Evolutionary conservation across 306 rosid species (phyloP).

Genomic region (Castanea mollissima): DNA sequence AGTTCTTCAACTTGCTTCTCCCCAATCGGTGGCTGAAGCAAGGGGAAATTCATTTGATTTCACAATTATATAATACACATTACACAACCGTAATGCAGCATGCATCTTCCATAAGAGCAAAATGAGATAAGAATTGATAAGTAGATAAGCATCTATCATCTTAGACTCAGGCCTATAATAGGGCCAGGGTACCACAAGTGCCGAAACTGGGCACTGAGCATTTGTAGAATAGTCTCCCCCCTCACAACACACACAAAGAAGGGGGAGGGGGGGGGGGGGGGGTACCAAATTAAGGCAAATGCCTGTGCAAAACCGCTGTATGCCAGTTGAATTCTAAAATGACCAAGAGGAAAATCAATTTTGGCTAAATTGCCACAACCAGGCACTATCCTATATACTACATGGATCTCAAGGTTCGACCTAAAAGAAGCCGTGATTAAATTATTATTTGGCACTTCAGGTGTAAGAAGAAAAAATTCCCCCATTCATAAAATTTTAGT

Average conservation of each 20-base stretch:
- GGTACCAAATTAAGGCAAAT: not conserved
- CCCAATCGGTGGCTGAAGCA: conserved; percentile 84
- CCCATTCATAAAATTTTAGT: not conserved
- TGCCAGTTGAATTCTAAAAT: not conserved
- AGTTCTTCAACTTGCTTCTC: conserved; percentile 64
- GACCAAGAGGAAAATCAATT: conserved; percentile 4
- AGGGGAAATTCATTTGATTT: conserved; percentile 15
- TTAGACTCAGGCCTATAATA: not conserved
- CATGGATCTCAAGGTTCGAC: not conserved
- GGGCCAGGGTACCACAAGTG: not conserved
- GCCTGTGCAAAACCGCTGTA: not conserved
- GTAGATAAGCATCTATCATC: not conserved
- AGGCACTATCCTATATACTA: not conserved
- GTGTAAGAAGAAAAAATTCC: not conserved
- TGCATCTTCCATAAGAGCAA: not conserved
- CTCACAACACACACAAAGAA: too few relatives aligned
- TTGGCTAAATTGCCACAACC: not conserved
- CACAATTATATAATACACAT: not conserved
- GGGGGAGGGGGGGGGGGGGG: too few relatives aligned
- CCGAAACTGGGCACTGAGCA: not conserved
- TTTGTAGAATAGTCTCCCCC: not conserved
- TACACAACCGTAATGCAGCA: conserved; percentile 9
- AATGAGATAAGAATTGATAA: not conserved
- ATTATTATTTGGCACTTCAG: not conserved
- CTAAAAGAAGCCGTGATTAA: not conserved